Conservation (phyloP, 225 moss, liverwort and hornwort species). For the Neckera pumila region DNA sequence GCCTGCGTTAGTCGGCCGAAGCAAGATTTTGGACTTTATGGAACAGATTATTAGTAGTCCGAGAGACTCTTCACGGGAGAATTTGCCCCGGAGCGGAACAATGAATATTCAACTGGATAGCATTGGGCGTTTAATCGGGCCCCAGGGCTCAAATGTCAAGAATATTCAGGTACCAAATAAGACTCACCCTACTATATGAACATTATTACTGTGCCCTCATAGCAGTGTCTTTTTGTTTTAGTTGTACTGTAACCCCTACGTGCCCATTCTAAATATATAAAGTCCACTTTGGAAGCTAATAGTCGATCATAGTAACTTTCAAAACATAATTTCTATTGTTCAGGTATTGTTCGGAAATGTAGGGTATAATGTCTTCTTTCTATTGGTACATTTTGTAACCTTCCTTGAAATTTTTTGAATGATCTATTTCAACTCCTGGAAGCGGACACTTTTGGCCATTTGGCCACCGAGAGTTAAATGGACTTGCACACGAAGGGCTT, state of each 20-base stretch:
- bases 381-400: too few relatives aligned
- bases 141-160: conserved; percentile 74
- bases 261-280: background rate
- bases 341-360: background rate
- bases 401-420: background rate
- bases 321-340: background rate
- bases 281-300: background rate
- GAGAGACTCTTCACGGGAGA: conserved; percentile 57
- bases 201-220: background rate
- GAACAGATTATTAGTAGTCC: conserved; percentile 60
- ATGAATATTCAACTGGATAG: conserved; percentile 68
- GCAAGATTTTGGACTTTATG: conserved; percentile 71
- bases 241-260: background rate
- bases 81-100: conserved; percentile 72
- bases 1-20: conserved; percentile 63
- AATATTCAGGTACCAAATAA: conserved; percentile 54
- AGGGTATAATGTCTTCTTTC: background rate
- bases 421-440: background rate
- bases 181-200: background rate
- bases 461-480: background rate
- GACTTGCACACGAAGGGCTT: background rate
- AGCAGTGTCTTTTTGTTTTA: background rate
- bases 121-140: conserved; percentile 86
- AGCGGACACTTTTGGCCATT: background rate
- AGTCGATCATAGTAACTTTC: too few relatives aligned